Percentiles rank a stretch among this genome's conserved stretches.
Evolutionary conservation across 768 basidiomycete species (phyloP).

Genomic region (Phlebiopsis flavidoalba): DNA sequence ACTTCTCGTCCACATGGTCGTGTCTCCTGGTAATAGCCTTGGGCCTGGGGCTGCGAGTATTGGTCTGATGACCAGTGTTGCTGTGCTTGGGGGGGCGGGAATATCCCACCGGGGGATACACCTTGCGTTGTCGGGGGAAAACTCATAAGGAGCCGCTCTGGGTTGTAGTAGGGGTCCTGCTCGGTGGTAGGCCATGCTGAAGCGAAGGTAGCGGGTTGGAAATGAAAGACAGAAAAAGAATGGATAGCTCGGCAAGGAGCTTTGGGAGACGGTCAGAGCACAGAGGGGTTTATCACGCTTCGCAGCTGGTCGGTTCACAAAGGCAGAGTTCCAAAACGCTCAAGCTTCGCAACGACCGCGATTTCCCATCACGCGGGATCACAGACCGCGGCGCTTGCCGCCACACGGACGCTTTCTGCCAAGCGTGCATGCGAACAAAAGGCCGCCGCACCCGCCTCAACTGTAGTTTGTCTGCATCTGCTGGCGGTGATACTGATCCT

Average conservation of each 20-base stretch:
- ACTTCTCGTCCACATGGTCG: constrained; percentile 43
- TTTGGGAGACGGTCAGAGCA: background rate
- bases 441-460: background rate
- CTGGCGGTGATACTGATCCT: too few relatives aligned
- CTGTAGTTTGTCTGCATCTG: background rate
- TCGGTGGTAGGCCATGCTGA: constrained; percentile 26
- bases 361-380: background rate
- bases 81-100: background rate
- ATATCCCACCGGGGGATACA: constrained; percentile 7
- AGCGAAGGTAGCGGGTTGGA: background rate
- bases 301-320: background rate
- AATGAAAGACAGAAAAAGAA: constrained; percentile 9
- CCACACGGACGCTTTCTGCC: background rate
- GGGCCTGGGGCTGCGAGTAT: constrained; percentile 7
- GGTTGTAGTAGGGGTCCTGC: constrained; percentile 21
- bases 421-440: background rate
- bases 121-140: constrained; percentile 3
- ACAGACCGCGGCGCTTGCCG: background rate
- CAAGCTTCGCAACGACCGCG: constrained; percentile 1
- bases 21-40: constrained; percentile 18
- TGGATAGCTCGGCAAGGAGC: constrained; percentile 7
- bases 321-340: background rate
- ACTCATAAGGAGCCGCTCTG: constrained; percentile 3
- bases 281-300: constrained; percentile 1
- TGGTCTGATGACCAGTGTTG: constrained; percentile 12